Base-by-base conservation (phyloP, 2,329 filamentous ascomycete genomes). In the Trichoderma citrinoviride region DNA sequence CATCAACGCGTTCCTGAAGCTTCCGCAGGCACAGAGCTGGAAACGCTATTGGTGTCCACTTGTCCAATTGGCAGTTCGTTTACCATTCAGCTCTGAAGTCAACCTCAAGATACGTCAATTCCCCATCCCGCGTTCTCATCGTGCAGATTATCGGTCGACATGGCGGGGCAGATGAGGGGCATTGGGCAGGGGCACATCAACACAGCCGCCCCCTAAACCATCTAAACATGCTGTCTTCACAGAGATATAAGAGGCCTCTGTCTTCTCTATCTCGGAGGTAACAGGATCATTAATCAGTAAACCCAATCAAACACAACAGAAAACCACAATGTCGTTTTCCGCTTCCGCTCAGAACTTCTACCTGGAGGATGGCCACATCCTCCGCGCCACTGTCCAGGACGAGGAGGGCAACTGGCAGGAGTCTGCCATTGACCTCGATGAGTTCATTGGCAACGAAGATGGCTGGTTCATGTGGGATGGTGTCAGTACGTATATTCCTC, bases 391-490 rank as follows among this genome's bases (percentile, higher is more conserved):
- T 3, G 64, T 64, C 52, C 14, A 7, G 14, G 49, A 65, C 14
- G 8, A 6, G 10, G 41, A 64, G 0, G 67, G 61, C 17, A 57
- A 65, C 23, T 52, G 8, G 25, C 6, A 46, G 5, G 40, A 64
- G 0, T 61, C 66, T 7, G 46, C 41, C 7, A 52, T 67, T 37
- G 58, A 69, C 21, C 47, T 69, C 12, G 23, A 69, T 21, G 2
- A 47, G 1, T 69, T 61, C n/a, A 64, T 69, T 12, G 66, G 67
- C 25, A 69, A 69, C 17, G 33, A 50, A 6, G 65, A 69, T 40
- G 67, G 67, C 3, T 68, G 58, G 53, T 69, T 69, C 40, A 41
- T 46, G 19, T 69, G 66, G 67, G 65, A 58, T n/a, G 66, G 66
- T 8, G 67, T 46, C 4, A 64, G 67, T 69, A 53, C 46, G 67